phyloP scores from a whole-genome alignment of 495 filamentous ascomycete genomes.

The Penicillium bialowiezense region DNA sequence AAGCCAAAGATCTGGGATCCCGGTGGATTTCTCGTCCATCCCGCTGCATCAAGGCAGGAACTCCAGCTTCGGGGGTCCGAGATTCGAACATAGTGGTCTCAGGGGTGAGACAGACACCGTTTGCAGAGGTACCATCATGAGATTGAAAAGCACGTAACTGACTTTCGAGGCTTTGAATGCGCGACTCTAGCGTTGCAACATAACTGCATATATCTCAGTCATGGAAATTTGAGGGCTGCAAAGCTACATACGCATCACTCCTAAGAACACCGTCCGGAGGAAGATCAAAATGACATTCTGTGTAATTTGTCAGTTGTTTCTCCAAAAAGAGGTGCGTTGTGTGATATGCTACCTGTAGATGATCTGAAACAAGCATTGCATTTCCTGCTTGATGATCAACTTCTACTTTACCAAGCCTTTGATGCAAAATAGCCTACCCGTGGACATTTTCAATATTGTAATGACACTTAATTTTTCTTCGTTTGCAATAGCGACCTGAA shows the following conservation, averaged over 20 bases:
- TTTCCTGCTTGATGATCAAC: constrained; percentile 2
- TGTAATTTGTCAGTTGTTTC: neutral
- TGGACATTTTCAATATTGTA: constrained; percentile 7
- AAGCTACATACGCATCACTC: constrained; percentile 3
- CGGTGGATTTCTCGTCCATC: neutral
- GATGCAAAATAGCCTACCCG: neutral
- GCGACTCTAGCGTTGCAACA: constrained; percentile 11
- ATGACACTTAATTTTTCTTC: constrained; percentile 14
- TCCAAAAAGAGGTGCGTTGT: neutral
- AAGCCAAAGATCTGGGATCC: no score
- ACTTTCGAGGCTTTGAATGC: constrained; percentile 3
- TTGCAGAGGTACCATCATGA: neutral
- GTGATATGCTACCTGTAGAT: neutral
- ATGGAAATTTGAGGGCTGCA: neutral
- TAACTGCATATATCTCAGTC: constrained; percentile 4
- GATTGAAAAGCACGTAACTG: neutral
- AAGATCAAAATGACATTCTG: constrained; percentile 13
- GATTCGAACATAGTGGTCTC: neutral
- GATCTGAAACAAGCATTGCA: constrained; percentile 8
- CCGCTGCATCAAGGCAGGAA: neutral
- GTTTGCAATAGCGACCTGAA: constrained; percentile 12
- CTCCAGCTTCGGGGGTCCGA: neutral
- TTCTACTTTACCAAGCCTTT: no score
- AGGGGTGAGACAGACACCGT: neutral
- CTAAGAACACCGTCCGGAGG: constrained; percentile 11